A percentile compares a stretch with the other conserved stretches of the same genome.
Evolutionary conservation across 2,329 filamentous ascomycete species (phyloP).

Genomic region (Cladobotryum mycophilum): DNA sequence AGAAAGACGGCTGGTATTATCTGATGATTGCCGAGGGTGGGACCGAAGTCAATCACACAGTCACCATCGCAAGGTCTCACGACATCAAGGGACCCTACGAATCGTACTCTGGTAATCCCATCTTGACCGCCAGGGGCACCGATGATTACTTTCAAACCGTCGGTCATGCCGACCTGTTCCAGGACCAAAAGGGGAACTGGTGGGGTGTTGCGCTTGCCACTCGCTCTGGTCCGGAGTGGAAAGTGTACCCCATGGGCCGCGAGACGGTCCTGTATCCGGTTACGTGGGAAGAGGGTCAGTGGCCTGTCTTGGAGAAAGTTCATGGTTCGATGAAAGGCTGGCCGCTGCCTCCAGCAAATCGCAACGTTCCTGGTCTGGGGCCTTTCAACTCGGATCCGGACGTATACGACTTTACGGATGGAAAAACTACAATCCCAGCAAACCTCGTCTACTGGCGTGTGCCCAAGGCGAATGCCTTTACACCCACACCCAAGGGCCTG

Average conservation of each 20-base stretch:
- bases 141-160: conserved; percentile 45
- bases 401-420: too few species aligned
- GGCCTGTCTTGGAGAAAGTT: too few species aligned
- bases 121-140: conserved; percentile 48
- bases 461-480: too few species aligned
- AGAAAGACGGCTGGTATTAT: conserved; percentile 53
- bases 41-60: conserved; percentile 55
- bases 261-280: too few species aligned
- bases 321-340: conserved; percentile 28
- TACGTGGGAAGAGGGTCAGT: too few species aligned
- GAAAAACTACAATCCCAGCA: too few species aligned
- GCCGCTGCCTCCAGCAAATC: conserved; percentile 28
- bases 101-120: conserved; percentile 49
- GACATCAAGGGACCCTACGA: conserved; percentile 58
- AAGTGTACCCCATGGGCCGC: too few species aligned
- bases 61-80: conserved; percentile 49
- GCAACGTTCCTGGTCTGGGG: conserved; percentile 27
- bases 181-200: too few species aligned
- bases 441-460: too few species aligned
- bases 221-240: too few species aligned
- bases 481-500: too few species aligned
- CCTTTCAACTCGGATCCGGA: conserved; percentile 34
- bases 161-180: conserved; percentile 40
- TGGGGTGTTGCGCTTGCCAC: too few species aligned
- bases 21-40: conserved; percentile 55